These are phyloP conservation scores for Brassica balearica DNA, from an alignment of 441 rosid species.

Conservation along the genomic window DNA sequence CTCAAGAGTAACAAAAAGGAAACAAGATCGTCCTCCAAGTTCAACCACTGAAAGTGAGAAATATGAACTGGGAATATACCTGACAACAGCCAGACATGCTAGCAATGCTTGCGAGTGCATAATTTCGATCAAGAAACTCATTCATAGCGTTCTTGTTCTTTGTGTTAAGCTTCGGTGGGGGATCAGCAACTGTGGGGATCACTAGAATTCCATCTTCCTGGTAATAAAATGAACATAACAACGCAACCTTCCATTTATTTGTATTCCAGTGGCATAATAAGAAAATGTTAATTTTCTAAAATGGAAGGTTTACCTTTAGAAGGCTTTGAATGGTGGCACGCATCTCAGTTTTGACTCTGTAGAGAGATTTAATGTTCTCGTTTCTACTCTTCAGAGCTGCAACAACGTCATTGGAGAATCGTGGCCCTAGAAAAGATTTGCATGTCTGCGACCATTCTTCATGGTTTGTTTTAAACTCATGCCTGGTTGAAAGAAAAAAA, in stretches of 20 bases:
- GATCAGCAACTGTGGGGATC: slow-evolving; percentile 83
- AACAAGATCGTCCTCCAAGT: slow-evolving; percentile 16
- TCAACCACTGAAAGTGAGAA: slow-evolving; percentile 21
- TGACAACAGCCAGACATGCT: slow-evolving; percentile 98
- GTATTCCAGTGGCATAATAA: too few species aligned
- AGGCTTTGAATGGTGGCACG: slow-evolving; percentile 75
- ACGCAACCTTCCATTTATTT: background rate
- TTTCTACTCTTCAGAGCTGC: slow-evolving; percentile 61
- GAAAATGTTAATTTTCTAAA: background rate
- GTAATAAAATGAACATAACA: slow-evolving; percentile 2
- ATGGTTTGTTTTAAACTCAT: slow-evolving; percentile 87
- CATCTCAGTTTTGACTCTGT: slow-evolving; percentile 83
- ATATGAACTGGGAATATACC: slow-evolving; percentile 49
- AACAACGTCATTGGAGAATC: slow-evolving; percentile 59
- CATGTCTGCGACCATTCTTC: slow-evolving; percentile 88
- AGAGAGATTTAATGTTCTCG: slow-evolving; percentile 63
- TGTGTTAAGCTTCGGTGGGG: slow-evolving; percentile 66
- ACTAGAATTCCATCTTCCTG: slow-evolving; percentile 85
- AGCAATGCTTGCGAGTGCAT: slow-evolving; percentile 70
- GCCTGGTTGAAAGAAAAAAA: slow-evolving; percentile 53
- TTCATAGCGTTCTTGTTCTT: slow-evolving; percentile 55
- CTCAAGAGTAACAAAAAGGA: slow-evolving; percentile 6
- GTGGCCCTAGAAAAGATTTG: slow-evolving; percentile 76
- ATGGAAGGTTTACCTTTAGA: slow-evolving; percentile 60
- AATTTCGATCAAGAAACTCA: slow-evolving; percentile 68